Evolutionary conservation across 2,329 filamentous ascomycete species (phyloP).

Genomic region (Teratosphaeria zuluensis): DNA sequence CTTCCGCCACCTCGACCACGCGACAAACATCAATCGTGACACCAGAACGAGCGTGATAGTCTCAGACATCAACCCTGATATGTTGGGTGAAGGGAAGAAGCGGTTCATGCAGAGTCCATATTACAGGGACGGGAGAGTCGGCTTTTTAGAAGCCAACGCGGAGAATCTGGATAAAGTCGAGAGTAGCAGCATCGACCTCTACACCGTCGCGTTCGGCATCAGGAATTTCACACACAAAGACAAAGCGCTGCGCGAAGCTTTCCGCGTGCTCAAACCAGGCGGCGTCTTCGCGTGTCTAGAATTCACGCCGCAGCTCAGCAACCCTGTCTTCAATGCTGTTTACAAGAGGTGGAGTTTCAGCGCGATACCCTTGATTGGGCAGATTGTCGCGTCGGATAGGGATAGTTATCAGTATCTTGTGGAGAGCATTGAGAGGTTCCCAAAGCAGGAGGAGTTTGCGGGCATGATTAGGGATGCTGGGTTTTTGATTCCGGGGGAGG

Average conservation of each 20-base stretch:
- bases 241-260: slow-evolving; percentile 70
- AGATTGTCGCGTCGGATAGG: slow-evolving; percentile 84
- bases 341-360: slow-evolving; percentile 96
- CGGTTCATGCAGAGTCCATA: slow-evolving; percentile 58
- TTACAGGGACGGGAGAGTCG: slow-evolving; percentile 44
- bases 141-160: slow-evolving; percentile 84
- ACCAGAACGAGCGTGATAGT: slow-evolving; percentile 75
- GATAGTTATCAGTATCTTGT: slow-evolving; percentile 98
- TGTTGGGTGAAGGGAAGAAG: slow-evolving; percentile 81
- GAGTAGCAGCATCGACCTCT: slow-evolving; percentile 71
- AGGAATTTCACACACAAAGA: slow-evolving; percentile 93
- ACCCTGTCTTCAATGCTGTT: slow-evolving; percentile 66
- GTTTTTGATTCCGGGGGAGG: slow-evolving; percentile 63
- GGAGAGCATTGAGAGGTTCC: slow-evolving; percentile 93
- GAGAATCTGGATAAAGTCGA: slow-evolving; percentile 61
- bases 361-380: slow-evolving; percentile 89
- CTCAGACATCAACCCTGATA: slow-evolving; percentile 90
- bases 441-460: slow-evolving; percentile 72
- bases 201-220: slow-evolving; percentile 96
- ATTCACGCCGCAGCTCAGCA: slow-evolving; percentile 71
- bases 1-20: slow-evolving; percentile 87
- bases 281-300: slow-evolving; percentile 95
- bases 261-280: slow-evolving; percentile 82
- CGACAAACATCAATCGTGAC: slow-evolving; percentile 71
- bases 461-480: slow-evolving; percentile 76